Base-by-base conservation (phyloP, 2,329 filamentous ascomycete species). In the Ilyonectria destructans region DNA sequence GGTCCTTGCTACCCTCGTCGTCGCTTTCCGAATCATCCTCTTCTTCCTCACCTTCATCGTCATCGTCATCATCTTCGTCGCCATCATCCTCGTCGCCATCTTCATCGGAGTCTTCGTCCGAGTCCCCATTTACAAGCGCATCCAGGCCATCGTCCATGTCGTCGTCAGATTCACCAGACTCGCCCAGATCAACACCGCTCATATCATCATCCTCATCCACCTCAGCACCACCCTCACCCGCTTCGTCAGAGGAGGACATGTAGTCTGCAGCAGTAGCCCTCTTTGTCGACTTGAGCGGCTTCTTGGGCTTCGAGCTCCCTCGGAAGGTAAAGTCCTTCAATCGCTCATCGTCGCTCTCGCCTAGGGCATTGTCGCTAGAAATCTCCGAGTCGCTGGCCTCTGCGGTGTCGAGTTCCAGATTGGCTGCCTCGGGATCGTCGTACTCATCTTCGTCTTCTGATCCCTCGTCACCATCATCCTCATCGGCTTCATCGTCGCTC, bases 331-430 rank as follows among this genome's bases (percentile, higher is more conserved):
- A 97, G 1, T 89, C 90, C 71, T 92, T 90, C 75, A 97, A 94
- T 58, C 88, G 88, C 79, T 97, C 94, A 72, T 94, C 91, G 75
- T 98, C 96, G 72, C 93, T 96, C 62, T 93, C 91, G 3, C 91
- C 93, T 77, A 98, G 91, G 0, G 94, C 96, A 40, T 88, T 82
- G 64, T 91, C 89, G 75, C 89, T 91, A 56, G 88, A 85, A 65
- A 91, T 91, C 71, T 91, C 89, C 31, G 90, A 90, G 49, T 88
- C 87, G 64, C 84, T 83, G n/a, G 84, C 83, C 54, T 79, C 75
- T 2, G 79, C 81, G 4, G 85, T 82, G 59, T 90, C 88, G 46
- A 82, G 82, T 55, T 86, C 85, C 10, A 91, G 80, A 67, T 91
- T 84, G 0, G 85, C 85, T 2, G 81, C 80, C 15, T 90, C 88